phyloP scores from a whole-genome alignment of 2,329 filamentous ascomycete genomes.

The Trichoderma endophyticum region DNA sequence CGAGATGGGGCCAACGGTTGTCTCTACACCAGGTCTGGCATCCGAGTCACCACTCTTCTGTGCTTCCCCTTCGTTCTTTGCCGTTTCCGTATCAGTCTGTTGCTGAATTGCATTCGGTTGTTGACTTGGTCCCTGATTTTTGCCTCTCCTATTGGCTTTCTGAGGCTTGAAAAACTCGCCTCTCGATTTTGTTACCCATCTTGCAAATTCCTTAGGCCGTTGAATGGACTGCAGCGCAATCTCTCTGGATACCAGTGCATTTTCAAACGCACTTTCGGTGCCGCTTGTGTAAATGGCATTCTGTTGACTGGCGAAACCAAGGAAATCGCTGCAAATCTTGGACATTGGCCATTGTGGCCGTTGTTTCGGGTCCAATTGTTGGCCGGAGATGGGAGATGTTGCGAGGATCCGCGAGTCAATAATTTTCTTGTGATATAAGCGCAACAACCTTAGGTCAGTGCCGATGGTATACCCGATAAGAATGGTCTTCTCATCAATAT shows the following conservation, averaged over 20 bases:
- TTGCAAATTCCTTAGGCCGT: too few relatives aligned
- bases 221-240: neutral
- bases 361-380: neutral
- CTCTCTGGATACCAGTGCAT: neutral
- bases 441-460: neutral
- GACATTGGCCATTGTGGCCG: neutral
- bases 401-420: neutral
- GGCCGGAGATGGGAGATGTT: neutral
- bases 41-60: neutral
- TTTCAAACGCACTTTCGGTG: neutral
- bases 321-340: neutral
- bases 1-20: rapidly evolving
- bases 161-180: too few relatives aligned
- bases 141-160: too few relatives aligned
- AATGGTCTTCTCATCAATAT: neutral
- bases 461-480: neutral
- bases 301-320: neutral
- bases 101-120: too few relatives aligned
- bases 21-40: rapidly evolving
- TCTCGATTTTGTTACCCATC: too few relatives aligned
- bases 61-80: too few relatives aligned
- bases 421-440: neutral
- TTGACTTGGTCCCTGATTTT: too few relatives aligned
- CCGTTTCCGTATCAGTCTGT: too few relatives aligned
- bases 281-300: too few relatives aligned